These are phyloP conservation scores for Gomphus bonarii DNA, from an alignment of 1,284 basidiomycete genomes.

Conservation along the genomic window DNA sequence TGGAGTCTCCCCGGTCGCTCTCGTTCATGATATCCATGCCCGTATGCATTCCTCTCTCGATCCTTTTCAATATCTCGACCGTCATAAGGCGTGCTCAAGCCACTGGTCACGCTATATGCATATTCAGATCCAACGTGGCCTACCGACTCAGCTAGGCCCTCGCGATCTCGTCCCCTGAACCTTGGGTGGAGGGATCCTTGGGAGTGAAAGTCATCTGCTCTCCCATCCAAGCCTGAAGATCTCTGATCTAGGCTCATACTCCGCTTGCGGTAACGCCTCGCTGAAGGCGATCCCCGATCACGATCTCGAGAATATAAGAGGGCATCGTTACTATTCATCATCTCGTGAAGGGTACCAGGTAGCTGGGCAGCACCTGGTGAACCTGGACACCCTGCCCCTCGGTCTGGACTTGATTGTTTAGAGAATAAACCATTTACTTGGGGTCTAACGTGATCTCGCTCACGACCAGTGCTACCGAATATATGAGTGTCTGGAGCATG, in stretches of 20 bases:
- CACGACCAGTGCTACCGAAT: not conserved
- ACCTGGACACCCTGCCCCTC: not conserved
- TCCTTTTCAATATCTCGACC: constrained; percentile 1
- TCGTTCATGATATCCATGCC: not conserved
- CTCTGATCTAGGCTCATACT: constrained; percentile 11
- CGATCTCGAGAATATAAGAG: not conserved
- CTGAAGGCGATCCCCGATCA: not conserved
- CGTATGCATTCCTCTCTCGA: not conserved
- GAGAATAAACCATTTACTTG: not conserved
- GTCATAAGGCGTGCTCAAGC: not conserved
- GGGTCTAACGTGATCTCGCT: constrained; percentile 1
- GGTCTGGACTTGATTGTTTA: not conserved
- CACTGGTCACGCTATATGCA: not conserved
- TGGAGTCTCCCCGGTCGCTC: not conserved
- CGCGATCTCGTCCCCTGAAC: not conserved
- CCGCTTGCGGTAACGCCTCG: constrained; percentile 5
- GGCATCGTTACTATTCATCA: not conserved
- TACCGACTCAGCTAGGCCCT: not conserved
- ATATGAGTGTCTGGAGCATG: not conserved
- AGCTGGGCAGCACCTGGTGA: not conserved
- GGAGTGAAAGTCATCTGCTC: not conserved
- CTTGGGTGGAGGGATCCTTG: not conserved
- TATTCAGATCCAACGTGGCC: constrained; percentile 1
- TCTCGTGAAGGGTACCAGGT: not conserved
- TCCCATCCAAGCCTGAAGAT: not conserved